These are phyloP conservation scores for Geosmithia morbida DNA, from an alignment of 2,329 filamentous ascomycete species.

Conservation along the genomic window DNA sequence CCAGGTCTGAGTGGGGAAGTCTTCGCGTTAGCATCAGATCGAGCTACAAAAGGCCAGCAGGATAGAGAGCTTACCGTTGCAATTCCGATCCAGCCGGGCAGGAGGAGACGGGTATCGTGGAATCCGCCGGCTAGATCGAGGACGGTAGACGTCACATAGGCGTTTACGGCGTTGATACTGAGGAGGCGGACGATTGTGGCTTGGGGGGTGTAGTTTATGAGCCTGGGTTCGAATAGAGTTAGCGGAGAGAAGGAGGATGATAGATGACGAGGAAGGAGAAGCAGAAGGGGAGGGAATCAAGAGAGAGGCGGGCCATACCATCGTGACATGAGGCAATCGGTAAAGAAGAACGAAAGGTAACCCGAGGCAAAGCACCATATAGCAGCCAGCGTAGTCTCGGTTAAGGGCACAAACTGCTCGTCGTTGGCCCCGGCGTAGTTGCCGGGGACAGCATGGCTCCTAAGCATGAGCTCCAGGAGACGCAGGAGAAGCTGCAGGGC, in stretches of 20 bases:
- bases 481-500: conserved; percentile 54
- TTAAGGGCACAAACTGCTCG: conserved; percentile 27
- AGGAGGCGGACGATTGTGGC: conserved; percentile 69
- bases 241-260: background rate
- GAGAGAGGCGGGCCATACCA: conserved; percentile 35
- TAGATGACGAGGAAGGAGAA: background rate
- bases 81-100: conserved; percentile 68
- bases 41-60: background rate
- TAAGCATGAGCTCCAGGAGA: conserved; percentile 23
- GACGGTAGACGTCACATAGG: conserved; percentile 59
- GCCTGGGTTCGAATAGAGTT: conserved; percentile 36
- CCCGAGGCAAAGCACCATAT: conserved; percentile 67
- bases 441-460: background rate
- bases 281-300: background rate
- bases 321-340: conserved; percentile 71
- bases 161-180: conserved; percentile 59
- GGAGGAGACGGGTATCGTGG: conserved; percentile 52
- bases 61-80: conserved; percentile 41
- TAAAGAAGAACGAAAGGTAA: conserved; percentile 71
- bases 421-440: conserved; percentile 3
- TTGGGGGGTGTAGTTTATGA: conserved; percentile 70
- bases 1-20: conserved; percentile 38
- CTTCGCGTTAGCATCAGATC: background rate
- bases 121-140: conserved; percentile 57
- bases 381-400: conserved; percentile 56